Base-by-base conservation (phyloP, 1,139 yeast genomes). In the Zygosaccharomyces sapae region DNA sequence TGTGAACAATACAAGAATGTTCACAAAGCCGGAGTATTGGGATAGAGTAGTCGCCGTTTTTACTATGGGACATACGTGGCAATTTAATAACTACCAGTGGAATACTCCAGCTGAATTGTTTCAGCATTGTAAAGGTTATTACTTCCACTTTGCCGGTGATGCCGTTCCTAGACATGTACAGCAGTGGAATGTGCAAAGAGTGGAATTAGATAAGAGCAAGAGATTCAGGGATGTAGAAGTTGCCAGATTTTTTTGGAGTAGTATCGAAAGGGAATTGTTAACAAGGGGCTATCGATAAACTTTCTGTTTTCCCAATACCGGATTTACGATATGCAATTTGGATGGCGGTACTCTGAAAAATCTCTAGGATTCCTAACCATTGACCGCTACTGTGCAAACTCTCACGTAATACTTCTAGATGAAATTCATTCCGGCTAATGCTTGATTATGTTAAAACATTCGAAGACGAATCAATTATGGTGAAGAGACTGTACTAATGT, bases 1-100 rank as follows among this genome's bases (percentile, higher is more conserved):
- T 44, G 97, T 89, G 22, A 95, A 87, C 63, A 86, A 86, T 51
- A 89, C 89, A 5, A 95, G 89, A 47, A 78, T 83, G 67, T 90
- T 92, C 71, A 83, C 86, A 22, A 90, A 89, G 63, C 96, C 96
- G 3, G 98, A 92, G 62, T 89, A 94, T 68, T 92, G 99, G 99
- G 88, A 84, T 59, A 76, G 98, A 50, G 97, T 94, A 1, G 86
- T 92, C 43, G 97, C 96, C 0, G 87, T 92, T 31, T 86, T 92
- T 70, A 92, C 96, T 12, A 92, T 97, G 1, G 98, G 99, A 13
- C 98, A 92, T 70, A 76, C 83, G 45, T 92, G 99, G 99, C 99
- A 92, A 69, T 87, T 92, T 68, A 80, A 86, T 59, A 81, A 83
- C 59, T 92, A 92, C 68, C 86, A 84, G 61, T 86, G 89, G 79